Percentiles rank a stretch among this genome's conserved stretches.
phyloP scores from a whole-genome alignment of 1,139 yeast species.

The Scheffersomyces segobiensis region DNA sequence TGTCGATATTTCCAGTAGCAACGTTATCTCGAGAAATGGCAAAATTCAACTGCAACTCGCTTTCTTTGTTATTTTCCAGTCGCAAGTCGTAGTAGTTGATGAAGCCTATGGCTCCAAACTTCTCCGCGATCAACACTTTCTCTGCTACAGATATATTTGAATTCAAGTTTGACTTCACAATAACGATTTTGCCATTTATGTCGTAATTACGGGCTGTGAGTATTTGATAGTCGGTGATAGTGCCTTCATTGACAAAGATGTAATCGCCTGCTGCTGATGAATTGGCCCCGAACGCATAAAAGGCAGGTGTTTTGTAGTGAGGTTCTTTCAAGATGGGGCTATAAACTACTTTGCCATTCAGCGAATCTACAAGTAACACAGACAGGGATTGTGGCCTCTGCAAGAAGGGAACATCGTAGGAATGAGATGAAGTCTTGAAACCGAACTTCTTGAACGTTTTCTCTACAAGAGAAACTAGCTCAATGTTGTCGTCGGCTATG shows the following conservation, averaged over 20 bases:
- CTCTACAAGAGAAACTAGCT: slow-evolving; percentile 27
- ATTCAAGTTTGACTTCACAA: slow-evolving; percentile 21
- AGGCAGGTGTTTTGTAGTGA: slow-evolving; percentile 37
- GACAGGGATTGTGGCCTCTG: slow-evolving; percentile 26
- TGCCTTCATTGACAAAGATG: slow-evolving; percentile 35
- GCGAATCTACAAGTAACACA: slow-evolving; percentile 23
- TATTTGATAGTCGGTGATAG: slow-evolving; percentile 26
- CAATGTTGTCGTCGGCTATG: slow-evolving; percentile 27
- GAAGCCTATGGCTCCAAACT: slow-evolving; percentile 29
- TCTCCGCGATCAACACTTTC: slow-evolving; percentile 28
- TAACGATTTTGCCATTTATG: slow-evolving; percentile 28
- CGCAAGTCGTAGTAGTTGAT: slow-evolving; percentile 25
- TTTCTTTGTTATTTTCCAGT: slow-evolving; percentile 8
- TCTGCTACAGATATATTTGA: slow-evolving; percentile 23
- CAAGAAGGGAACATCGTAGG: slow-evolving; percentile 19
- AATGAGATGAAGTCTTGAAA: slow-evolving; percentile 20
- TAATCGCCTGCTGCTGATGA: slow-evolving; percentile 28
- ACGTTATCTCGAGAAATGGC: slow-evolving; percentile 27
- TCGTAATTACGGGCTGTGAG: slow-evolving; percentile 20
- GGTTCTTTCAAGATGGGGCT: slow-evolving; percentile 28
- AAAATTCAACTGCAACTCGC: slow-evolving; percentile 7
- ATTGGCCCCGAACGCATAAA: slow-evolving; percentile 29
- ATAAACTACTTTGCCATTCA: slow-evolving; percentile 23
- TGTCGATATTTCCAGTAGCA: slow-evolving; percentile 10
- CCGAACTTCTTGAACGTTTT: slow-evolving; percentile 29